phyloP scores from a whole-genome alignment of 805 yeast genomes.

The Pichia phayaonensis region DNA sequence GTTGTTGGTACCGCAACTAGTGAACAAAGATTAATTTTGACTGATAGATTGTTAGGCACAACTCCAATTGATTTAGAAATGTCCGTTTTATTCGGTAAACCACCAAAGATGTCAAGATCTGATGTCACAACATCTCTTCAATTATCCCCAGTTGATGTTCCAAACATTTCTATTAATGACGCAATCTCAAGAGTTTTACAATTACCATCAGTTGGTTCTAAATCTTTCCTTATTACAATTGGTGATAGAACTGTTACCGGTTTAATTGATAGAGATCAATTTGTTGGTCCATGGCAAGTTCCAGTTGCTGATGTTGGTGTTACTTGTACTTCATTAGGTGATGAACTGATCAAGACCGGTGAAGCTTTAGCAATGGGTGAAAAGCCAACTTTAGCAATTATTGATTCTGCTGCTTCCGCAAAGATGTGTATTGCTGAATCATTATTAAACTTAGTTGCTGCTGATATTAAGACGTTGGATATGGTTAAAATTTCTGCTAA shows the following conservation, averaged over 20 bases:
- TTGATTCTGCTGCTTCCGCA: conserved; percentile 85
- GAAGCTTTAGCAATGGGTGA: conserved; percentile 98
- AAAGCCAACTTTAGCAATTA: conserved; percentile 82
- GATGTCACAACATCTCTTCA: conserved; percentile 57
- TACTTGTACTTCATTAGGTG: conserved; percentile 84
- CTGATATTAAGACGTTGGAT: conserved; percentile 70
- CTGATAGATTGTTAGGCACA: conserved; percentile 67
- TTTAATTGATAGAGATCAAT: conserved; percentile 91
- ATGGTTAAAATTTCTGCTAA: conserved; percentile 87
- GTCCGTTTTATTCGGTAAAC: conserved; percentile 92
- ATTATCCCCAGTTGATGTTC: conserved; percentile 32
- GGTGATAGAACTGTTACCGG: conserved; percentile 99
- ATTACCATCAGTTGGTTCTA: conserved; percentile 92
- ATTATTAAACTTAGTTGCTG: conserved; percentile 78
- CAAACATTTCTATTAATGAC: conserved; percentile 40
- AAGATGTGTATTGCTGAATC: conserved; percentile 96
- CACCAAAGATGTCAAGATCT: conserved; percentile 86
- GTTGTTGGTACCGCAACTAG: conserved; percentile 92
- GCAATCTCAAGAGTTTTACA: conserved; percentile 77
- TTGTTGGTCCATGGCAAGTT: conserved; percentile 99
- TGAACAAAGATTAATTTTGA: conserved; percentile 74
- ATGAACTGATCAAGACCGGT: conserved; percentile 65
- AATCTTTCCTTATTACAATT: conserved; percentile 90
- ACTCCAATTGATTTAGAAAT: conserved; percentile 94
- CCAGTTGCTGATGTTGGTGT: conserved; percentile 99